A percentile compares a stretch with the other conserved stretches of the same genome.
phyloP scores from a whole-genome alignment of 2,329 filamentous ascomycete genomes.

The Pseudocercospora pini-densiflorae region DNA sequence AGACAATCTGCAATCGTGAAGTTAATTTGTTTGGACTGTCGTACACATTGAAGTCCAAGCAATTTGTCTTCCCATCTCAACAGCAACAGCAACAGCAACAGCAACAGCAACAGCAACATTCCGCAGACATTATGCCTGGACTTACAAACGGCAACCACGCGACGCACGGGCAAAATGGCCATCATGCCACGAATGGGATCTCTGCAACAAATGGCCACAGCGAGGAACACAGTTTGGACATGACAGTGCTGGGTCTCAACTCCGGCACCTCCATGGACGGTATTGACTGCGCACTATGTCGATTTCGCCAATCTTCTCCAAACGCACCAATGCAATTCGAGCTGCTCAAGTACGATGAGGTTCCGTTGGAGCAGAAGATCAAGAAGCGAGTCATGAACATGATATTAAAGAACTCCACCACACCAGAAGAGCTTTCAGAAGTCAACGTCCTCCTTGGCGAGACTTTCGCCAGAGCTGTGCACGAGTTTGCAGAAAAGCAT shows the following conservation, averaged over 20 bases:
- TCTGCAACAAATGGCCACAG: conserved; percentile 1
- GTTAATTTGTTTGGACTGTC: neutral
- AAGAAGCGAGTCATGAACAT: conserved; percentile 63
- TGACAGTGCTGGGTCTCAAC: conserved; percentile 61
- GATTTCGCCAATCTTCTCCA: conserved; percentile 59
- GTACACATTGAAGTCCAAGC: conserved; percentile 3
- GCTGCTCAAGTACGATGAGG: conserved; percentile 60
- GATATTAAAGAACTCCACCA: conserved; percentile 59
- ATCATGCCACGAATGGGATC: conserved; percentile 8
- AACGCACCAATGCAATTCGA: conserved; percentile 60
- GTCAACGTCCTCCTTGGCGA: conserved; percentile 64
- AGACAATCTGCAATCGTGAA: neutral
- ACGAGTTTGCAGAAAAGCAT: conserved; percentile 54
- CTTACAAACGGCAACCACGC: conserved; percentile 7
- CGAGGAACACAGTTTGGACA: conserved; percentile 43
- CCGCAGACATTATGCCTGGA: conserved; percentile 1
- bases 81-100: neutral
- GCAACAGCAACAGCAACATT: too few relatives aligned
- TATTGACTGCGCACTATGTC: conserved; percentile 64
- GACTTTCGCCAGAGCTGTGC: conserved; percentile 59
- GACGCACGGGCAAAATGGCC: neutral
- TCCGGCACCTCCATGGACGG: conserved; percentile 61
- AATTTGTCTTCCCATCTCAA: neutral
- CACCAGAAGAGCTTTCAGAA: conserved; percentile 59
- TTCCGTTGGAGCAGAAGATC: conserved; percentile 58